Conservation (phyloP, 163 green algal genomes). For the Scenedesmus sp. region DNA sequence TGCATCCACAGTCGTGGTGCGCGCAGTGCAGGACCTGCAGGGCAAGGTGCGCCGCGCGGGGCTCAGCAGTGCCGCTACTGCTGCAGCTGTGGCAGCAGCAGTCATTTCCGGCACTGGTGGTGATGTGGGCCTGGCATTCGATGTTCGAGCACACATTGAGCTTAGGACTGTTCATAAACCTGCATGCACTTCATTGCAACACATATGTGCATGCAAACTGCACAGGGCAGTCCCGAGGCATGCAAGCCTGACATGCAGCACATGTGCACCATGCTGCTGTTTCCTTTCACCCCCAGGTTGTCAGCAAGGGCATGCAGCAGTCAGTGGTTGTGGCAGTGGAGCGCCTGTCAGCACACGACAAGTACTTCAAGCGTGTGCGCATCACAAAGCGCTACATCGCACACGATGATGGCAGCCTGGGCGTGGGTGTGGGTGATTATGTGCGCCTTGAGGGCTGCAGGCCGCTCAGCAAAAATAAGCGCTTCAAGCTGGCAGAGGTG, state of each 20-base stretch:
- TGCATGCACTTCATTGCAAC: background rate
- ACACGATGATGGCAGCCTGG: slow-evolving; percentile 50
- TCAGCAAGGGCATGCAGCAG: slow-evolving; percentile 67
- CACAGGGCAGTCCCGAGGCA: background rate
- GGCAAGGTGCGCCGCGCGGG: background rate
- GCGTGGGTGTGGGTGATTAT: slow-evolving; percentile 65
- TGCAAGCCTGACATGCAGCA: background rate
- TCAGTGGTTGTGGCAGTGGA: slow-evolving; percentile 60
- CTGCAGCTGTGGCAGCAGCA: background rate
- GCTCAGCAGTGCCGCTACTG: background rate
- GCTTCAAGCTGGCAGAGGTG: slow-evolving; percentile 67
- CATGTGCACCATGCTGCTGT: slow-evolving; percentile 10
- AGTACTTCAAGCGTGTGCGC: slow-evolving; percentile 56
- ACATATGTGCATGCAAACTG: no score
- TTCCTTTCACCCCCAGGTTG: slow-evolving; percentile 37
- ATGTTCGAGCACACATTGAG: background rate
- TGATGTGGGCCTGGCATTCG: background rate
- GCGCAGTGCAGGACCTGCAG: slow-evolving; percentile 67
- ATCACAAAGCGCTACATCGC: slow-evolving; percentile 67
- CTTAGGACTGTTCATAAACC: background rate
- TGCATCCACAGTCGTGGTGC: slow-evolving; percentile 53
- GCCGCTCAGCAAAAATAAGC: slow-evolving; percentile 73
- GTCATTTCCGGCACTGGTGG: background rate
- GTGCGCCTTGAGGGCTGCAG: slow-evolving; percentile 63
- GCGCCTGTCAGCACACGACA: slow-evolving; percentile 59